Base-by-base conservation (phyloP, 2,329 filamentous ascomycete genomes). In the Aureobasidium sp. region DNA sequence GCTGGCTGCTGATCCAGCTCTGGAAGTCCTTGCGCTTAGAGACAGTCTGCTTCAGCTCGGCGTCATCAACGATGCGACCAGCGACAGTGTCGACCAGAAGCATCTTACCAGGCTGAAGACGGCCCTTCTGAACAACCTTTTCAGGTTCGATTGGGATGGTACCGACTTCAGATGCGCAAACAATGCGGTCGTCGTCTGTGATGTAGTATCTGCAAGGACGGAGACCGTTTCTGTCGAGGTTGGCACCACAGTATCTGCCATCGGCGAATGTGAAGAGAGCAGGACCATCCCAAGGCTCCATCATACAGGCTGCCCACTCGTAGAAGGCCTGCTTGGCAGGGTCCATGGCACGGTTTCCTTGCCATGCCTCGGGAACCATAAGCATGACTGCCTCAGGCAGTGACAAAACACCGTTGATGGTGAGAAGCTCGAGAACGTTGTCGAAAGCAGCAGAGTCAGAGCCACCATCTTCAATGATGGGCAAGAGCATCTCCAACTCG, bases 271-370 rank as follows among this genome's bases (percentile, higher is more conserved):
- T 97, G 81, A 97, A 97, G 36, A 97, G 85, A 62, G 93, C 93
- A 37, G 93, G 93, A 20, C 93, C 93, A 76, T 97, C 93, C 93
- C 93, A 97, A 17, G 93, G 92, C 80, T 97, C 93, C 93, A 97
- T 97, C 81, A 96, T 89, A 76, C 93, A 97, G 67, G 92, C 92
- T 71, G 93, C 93, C 92, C 93, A 97, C 76, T 97, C 92, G 78
- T 97, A 97, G 78, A 97, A 97, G 57, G 93, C 93, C 63, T 92
- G 90, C 79, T 97, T 97, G 71, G 90, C 89, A 62, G 92, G 90
- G 70, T 97, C 92, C 88, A 97, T 96, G 64, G 86, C 81, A 41
- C 86, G 81, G 76, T 97, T 97, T 65, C 92, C 93, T 77, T 97
- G 92, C 93, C 93, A 97, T 64, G 93, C 93, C 78, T 97, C 93